A percentile compares a stretch with the other conserved stretches of the same genome.
Conservation (phyloP, 2,329 filamentous ascomycete species). For the Cylindrodendrum hubeiense region DNA sequence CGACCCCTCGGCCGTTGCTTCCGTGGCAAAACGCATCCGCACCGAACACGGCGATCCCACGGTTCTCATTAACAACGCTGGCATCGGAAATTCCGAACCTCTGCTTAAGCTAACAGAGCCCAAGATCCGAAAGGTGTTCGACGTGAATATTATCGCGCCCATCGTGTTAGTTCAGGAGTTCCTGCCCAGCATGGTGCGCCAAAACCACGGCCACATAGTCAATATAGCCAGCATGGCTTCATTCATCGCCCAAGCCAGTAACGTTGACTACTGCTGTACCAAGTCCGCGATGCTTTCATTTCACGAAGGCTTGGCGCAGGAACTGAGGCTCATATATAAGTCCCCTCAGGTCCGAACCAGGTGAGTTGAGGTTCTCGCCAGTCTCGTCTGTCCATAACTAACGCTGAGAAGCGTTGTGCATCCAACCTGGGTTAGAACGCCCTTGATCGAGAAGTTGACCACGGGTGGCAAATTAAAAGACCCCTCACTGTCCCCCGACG, state of each 20-base stretch:
- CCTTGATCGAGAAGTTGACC: neutral
- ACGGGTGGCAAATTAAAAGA: neutral
- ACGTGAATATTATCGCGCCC: slow-evolving; percentile 74
- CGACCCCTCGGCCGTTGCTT: neutral
- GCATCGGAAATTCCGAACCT: neutral
- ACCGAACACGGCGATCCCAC: slow-evolving; percentile 11
- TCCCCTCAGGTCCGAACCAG: slow-evolving; percentile 71
- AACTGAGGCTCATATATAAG: slow-evolving; percentile 67
- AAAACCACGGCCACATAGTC: slow-evolving; percentile 76
- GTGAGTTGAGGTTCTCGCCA: neutral
- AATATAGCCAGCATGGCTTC: slow-evolving; percentile 74
- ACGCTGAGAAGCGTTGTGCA: neutral
- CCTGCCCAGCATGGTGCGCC: slow-evolving; percentile 68
- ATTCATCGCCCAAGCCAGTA: slow-evolving; percentile 66
- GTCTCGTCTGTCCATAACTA: neutral
- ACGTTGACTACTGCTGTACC: slow-evolving; percentile 73
- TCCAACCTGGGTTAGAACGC: slow-evolving; percentile 5
- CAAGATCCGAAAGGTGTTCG: slow-evolving; percentile 49
- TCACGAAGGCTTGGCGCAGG: slow-evolving; percentile 70
- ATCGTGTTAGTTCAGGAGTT: slow-evolving; percentile 73
- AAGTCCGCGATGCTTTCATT: slow-evolving; percentile 73
- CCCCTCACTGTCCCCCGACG: neutral
- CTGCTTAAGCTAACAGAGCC: neutral
- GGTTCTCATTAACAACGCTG: slow-evolving; percentile 16
- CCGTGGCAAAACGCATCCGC: neutral